phyloP scores from a whole-genome alignment of 2,329 filamentous ascomycete genomes.

The Colletotrichum siamense region DNA sequence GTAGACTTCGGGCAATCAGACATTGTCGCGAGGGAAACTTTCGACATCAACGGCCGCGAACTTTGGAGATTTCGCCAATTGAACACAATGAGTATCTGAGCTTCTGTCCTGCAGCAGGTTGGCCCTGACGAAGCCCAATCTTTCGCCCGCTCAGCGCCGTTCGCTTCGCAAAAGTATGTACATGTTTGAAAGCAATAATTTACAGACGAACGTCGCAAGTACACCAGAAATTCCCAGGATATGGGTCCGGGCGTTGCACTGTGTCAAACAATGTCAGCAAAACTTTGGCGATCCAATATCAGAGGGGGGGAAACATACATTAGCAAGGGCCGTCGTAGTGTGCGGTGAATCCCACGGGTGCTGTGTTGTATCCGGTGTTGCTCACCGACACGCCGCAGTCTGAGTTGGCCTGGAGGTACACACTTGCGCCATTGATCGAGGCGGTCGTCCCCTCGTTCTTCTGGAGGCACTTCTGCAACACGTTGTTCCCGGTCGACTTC shows the following conservation, averaged over 20 bases:
- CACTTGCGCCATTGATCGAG: neutral
- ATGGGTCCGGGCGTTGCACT: neutral
- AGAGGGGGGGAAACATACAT: neutral
- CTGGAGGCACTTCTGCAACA: neutral
- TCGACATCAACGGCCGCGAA: neutral
- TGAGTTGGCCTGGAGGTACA: neutral
- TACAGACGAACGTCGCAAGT: neutral
- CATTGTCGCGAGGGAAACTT: neutral
- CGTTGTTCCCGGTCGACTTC: neutral
- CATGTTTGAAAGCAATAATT: neutral
- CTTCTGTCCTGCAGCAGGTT: neutral
- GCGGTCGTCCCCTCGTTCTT: neutral
- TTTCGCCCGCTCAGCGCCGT: neutral
- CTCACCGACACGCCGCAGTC: neutral
- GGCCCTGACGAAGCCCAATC: neutral
- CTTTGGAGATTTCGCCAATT: neutral
- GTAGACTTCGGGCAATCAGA: too few relatives aligned
- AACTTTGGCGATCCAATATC: neutral
- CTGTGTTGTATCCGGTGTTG: neutral
- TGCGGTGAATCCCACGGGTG: neutral
- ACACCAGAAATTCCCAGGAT: neutral
- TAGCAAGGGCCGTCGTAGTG: neutral
- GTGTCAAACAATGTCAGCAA: neutral
- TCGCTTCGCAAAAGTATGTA: neutral
- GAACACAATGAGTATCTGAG: neutral